Conservation (phyloP, 2,329 filamentous ascomycete genomes). For the Chrysosporium queenslandicum region DNA sequence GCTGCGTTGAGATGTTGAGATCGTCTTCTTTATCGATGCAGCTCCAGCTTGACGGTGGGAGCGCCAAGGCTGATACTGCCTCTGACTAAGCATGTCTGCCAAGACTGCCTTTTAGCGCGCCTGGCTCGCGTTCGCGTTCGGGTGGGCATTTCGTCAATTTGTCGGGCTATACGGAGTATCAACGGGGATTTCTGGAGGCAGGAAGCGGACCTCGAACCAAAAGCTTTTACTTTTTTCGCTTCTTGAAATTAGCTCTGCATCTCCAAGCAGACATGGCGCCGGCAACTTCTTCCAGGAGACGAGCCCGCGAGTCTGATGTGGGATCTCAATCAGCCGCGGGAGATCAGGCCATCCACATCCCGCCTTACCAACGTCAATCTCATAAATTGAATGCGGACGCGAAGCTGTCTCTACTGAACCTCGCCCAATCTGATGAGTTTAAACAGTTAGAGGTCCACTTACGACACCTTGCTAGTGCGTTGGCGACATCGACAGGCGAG, state of each 20-base stretch:
- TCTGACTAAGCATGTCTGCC: background rate
- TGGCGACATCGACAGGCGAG: constrained; percentile 43
- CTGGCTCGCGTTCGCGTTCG: too few relatives aligned
- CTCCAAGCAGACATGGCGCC: background rate
- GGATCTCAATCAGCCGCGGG: background rate
- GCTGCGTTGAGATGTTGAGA: background rate
- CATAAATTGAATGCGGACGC: constrained; percentile 43
- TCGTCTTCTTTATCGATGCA: background rate
- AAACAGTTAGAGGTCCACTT: constrained; percentile 42
- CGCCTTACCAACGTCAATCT: constrained; percentile 45
- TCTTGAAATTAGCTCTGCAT: too few relatives aligned
- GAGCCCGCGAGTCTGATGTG: background rate
- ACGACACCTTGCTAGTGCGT: constrained; percentile 35
- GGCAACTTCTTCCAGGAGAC: background rate
- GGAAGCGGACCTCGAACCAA: too few relatives aligned
- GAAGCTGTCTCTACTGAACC: constrained; percentile 37
- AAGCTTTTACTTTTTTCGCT: too few relatives aligned
- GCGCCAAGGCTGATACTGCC: too few relatives aligned
- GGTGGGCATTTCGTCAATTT: background rate
- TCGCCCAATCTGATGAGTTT: constrained; percentile 37
- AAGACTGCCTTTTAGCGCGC: too few relatives aligned
- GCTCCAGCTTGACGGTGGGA: too few relatives aligned
- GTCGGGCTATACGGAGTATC: too few relatives aligned
- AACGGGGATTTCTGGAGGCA: too few relatives aligned
- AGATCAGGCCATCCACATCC: constrained; percentile 24